Conservation (phyloP, 2,329 filamentous ascomycete species). For the Ramichloridium luteum region DNA sequence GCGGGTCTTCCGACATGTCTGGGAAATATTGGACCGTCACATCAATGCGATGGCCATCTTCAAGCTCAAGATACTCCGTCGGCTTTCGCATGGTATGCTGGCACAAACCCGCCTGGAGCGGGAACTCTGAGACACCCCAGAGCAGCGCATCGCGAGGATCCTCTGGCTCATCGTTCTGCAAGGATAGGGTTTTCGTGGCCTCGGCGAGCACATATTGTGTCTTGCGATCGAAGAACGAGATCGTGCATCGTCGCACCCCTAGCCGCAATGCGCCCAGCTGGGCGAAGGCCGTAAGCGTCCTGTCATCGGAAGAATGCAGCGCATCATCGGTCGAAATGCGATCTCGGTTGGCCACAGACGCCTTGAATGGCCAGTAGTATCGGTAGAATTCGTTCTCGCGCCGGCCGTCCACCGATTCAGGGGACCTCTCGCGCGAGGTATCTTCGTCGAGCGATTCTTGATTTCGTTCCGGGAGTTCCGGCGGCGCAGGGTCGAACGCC, state of each 20-base stretch:
- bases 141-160: conserved; percentile 22
- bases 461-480: too few relatives aligned
- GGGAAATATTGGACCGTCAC: conserved; percentile 9
- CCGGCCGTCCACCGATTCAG: too few relatives aligned
- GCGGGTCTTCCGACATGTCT: too few relatives aligned
- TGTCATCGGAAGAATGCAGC: too few relatives aligned
- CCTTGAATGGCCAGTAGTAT: too few relatives aligned
- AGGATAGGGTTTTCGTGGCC: conserved; percentile 35
- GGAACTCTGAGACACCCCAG: conserved; percentile 25
- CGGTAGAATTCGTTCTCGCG: too few relatives aligned
- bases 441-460: too few relatives aligned
- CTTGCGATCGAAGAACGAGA: conserved; percentile 37
- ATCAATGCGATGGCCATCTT: conserved; percentile 1
- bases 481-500: too few relatives aligned
- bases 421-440: too few relatives aligned
- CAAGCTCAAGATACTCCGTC: conserved; percentile 1
- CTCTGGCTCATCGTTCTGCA: conserved; percentile 24
- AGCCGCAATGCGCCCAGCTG: conserved; percentile 41
- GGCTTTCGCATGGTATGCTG: conserved; percentile 12
- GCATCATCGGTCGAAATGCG: too few relatives aligned
- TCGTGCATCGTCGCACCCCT: conserved; percentile 36
- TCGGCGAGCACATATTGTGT: conserved; percentile 43
- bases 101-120: conserved; percentile 18
- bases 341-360: too few relatives aligned
- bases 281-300: conserved; percentile 34